phyloP scores from a whole-genome alignment of 768 basidiomycete species.

The Podaxis rugospora region DNA sequence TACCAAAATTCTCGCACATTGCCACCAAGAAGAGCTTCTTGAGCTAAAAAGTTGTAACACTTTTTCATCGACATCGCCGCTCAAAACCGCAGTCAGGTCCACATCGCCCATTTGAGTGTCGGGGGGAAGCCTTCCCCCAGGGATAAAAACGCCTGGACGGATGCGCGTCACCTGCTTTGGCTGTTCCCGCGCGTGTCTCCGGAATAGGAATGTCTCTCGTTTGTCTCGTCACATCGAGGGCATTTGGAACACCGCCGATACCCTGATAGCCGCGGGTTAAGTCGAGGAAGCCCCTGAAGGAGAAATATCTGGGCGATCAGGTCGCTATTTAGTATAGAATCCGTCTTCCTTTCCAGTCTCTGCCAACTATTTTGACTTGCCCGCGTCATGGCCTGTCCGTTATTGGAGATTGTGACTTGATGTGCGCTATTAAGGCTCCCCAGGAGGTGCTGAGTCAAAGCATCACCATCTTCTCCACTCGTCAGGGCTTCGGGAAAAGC shows the following conservation, averaged over 20 bases:
- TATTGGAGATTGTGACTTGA: slow-evolving; percentile 12
- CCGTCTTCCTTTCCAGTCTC: slow-evolving; percentile 1
- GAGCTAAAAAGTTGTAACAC: slow-evolving; percentile 2
- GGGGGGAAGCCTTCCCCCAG: not conserved
- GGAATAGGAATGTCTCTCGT: not conserved
- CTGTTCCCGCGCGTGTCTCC: not conserved
- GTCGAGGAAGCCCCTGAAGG: slow-evolving; percentile 11
- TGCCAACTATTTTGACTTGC: slow-evolving; percentile 1
- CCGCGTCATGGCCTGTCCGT: slow-evolving; percentile 12
- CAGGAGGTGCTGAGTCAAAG: not conserved
- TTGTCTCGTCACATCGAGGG: not conserved
- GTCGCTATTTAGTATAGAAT: slow-evolving; percentile 16
- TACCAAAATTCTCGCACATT: not conserved
- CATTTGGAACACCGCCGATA: slow-evolving; percentile 4
- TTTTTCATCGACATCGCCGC: not conserved
- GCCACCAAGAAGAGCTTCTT: not conserved
- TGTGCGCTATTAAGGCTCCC: not conserved
- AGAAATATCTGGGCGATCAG: slow-evolving; percentile 21
- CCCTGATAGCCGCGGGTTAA: slow-evolving; percentile 7
- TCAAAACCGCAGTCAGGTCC: not conserved
- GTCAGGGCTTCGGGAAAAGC: not conserved
- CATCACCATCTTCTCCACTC: not conserved
- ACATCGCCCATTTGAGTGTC: not conserved
- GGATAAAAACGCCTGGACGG: not conserved
- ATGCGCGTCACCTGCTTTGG: not conserved